Evolutionary conservation across 805 yeast species (phyloP).

Genomic region (Kodamaea neixiangensis): DNA sequence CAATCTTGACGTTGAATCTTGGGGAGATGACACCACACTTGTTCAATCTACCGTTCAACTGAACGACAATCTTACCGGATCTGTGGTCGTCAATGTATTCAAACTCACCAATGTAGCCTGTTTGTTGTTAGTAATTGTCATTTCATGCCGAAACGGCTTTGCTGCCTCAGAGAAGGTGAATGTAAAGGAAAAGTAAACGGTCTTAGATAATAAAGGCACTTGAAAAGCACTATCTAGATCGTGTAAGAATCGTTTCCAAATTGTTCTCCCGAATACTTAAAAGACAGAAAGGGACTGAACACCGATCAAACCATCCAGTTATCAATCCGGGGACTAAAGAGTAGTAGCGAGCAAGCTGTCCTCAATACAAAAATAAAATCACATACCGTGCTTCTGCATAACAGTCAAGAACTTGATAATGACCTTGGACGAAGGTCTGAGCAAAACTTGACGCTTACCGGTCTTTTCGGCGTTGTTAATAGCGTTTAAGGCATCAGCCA

Average conservation of each 20-base stretch:
- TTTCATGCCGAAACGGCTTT: conserved; percentile 3
- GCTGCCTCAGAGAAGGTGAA: conserved; percentile 12
- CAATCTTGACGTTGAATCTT: conserved; percentile 28
- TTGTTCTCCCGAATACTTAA: conserved; percentile 92
- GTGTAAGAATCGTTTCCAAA: conserved; percentile 70
- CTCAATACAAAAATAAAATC: conserved; percentile 3
- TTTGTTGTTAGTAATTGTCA: conserved; percentile 21
- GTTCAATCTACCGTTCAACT: conserved; percentile 83
- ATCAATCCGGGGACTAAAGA: conserved; percentile 75
- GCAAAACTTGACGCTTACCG: conserved; percentile 98
- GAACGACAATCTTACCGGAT: conserved; percentile 96
- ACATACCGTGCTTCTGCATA: conserved; percentile 89
- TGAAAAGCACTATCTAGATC: conserved; percentile 38
- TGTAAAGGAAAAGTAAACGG: conserved; percentile 76
- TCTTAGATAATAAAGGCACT: conserved; percentile 30
- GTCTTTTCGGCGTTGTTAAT: conserved; percentile 99
- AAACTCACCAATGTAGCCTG: conserved; percentile 89
- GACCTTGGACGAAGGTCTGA: conserved; percentile 98
- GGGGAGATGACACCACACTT: conserved; percentile 31
- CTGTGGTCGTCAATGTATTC: conserved; percentile 99
- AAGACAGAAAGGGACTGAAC: conserved; percentile 92
- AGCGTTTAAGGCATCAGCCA: conserved; percentile 97
- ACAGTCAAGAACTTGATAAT: conserved; percentile 95
- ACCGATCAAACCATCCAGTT: conserved; percentile 96
- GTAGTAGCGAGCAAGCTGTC: not conserved